Evolutionary conservation across 1,139 yeast genomes (phyloP).

Genomic region (Pichia sp.): DNA sequence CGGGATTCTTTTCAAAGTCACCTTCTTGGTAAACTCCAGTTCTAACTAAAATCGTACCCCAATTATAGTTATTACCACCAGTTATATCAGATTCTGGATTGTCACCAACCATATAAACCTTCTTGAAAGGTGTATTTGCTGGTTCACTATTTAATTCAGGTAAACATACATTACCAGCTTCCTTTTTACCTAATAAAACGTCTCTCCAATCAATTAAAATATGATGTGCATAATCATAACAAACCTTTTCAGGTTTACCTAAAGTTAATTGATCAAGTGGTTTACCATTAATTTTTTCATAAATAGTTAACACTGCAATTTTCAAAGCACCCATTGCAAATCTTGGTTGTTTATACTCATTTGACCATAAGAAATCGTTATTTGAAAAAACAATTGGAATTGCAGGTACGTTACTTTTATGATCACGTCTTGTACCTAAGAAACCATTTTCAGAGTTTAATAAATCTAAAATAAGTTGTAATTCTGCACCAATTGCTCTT

Average conservation of each 20-base stretch:
- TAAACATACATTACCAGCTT: constrained; percentile 27
- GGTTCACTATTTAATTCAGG: constrained; percentile 37
- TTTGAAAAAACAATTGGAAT: constrained; percentile 82
- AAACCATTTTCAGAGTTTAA: constrained; percentile 58
- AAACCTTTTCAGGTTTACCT: constrained; percentile 80
- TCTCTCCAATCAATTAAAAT: constrained; percentile 56
- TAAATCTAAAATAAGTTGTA: constrained; percentile 71
- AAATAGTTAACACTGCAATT: constrained; percentile 56
- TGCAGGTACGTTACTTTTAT: constrained; percentile 40
- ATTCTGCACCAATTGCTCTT: constrained; percentile 80
- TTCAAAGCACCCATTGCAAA: constrained; percentile 93
- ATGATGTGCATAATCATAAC: constrained; percentile 80
- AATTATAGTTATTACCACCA: constrained; percentile 82
- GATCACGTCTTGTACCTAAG: constrained; percentile 53
- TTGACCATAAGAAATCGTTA: constrained; percentile 88
- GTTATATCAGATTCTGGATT: constrained; percentile 88
- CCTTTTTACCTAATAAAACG: constrained; percentile 28
- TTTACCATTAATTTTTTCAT: constrained; percentile 45
- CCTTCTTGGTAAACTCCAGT: constrained; percentile 83
- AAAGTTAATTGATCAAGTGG: constrained; percentile 52
- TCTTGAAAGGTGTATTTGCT: constrained; percentile 38
- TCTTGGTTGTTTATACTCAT: constrained; percentile 70
- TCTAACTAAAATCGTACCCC: constrained; percentile 77
- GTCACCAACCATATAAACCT: constrained; percentile 91
- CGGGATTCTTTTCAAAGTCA: constrained; percentile 37